Conservation (phyloP, 2,329 filamentous ascomycete species). For the Teratosphaeria gauchensis region DNA sequence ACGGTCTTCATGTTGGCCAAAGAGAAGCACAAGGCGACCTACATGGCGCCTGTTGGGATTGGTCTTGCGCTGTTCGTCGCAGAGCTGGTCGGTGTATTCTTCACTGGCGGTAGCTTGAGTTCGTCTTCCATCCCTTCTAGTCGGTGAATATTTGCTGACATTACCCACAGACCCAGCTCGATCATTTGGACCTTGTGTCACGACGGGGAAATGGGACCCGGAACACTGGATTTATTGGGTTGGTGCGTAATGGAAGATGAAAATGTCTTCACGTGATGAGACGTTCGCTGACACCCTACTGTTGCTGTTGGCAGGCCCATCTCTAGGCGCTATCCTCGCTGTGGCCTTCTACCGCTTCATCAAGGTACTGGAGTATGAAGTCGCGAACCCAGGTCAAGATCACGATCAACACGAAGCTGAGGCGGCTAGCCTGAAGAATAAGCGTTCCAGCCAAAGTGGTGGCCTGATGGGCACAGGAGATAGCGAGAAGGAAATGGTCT, state of each 20-base stretch:
- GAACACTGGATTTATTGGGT: slow-evolving; percentile 25
- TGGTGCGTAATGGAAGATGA: slow-evolving; percentile 1
- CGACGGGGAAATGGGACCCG: slow-evolving; percentile 15
- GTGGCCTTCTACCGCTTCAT: slow-evolving; percentile 31
- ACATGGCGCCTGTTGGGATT: slow-evolving; percentile 61
- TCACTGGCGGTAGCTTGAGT: slow-evolving; percentile 33
- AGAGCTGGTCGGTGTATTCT: slow-evolving; percentile 38
- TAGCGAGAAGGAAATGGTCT: slow-evolving; percentile 1
- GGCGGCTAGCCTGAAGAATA: slow-evolving; percentile 3
- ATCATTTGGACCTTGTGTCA: slow-evolving; percentile 24
- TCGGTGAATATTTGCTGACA: not conserved
- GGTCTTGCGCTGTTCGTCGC: slow-evolving; percentile 60
- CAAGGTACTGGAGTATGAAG: slow-evolving; percentile 32
- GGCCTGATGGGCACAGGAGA: not conserved
- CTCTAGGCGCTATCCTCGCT: slow-evolving; percentile 17
- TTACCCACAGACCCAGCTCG: slow-evolving; percentile 23
- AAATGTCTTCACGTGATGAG: not conserved
- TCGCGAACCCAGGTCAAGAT: slow-evolving; percentile 28
- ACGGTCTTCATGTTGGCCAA: slow-evolving; percentile 59
- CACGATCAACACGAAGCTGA: slow-evolving; percentile 1
- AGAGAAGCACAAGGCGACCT: slow-evolving; percentile 63
- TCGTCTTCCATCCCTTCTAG: too few relatives aligned
- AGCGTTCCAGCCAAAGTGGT: not conserved
- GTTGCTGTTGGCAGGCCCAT: not conserved
- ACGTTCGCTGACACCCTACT: not conserved